Percentiles rank a stretch among this genome's conserved stretches.
Conservation (phyloP, 257 asterid genomes). For the Eucommia ulmoides region DNA sequence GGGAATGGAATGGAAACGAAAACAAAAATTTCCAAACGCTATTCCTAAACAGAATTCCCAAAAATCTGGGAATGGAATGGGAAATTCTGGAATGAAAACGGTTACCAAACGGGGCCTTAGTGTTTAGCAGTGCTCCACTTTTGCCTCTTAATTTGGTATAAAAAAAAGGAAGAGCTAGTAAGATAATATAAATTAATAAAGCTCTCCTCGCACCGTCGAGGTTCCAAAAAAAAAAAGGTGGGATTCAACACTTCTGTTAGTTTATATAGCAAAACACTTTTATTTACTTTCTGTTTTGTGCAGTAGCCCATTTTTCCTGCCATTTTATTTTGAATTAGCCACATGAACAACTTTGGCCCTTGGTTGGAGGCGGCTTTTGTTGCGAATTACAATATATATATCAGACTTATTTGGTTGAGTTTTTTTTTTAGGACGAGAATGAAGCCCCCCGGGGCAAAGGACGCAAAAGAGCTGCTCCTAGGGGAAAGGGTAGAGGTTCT, state of each 20-base stretch:
- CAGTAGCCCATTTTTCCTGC: background rate
- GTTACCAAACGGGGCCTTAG: no score
- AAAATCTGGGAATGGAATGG: no score
- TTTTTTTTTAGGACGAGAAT: constrained; percentile 40
- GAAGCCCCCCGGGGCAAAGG: constrained; percentile 48
- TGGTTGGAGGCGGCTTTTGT: no score
- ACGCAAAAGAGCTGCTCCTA: constrained; percentile 79
- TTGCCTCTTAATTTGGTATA: background rate
- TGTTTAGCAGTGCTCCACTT: background rate
- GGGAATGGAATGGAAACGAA: no score
- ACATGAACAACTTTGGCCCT: background rate
- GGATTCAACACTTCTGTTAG: no score
- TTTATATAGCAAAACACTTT: no score
- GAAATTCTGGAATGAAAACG: no score
- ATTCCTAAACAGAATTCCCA: no score
- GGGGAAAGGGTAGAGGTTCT: constrained; percentile 75
- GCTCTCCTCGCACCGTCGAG: background rate
- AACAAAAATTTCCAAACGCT: no score
- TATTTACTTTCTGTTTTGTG: background rate
- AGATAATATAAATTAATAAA: background rate
- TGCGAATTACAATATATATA: no score
- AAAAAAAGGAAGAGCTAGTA: background rate
- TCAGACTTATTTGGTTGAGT: background rate
- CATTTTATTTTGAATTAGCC: background rate
- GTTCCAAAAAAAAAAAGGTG: no score